Base-by-base conservation (phyloP, 1,284 basidiomycete genomes). In the Salmacisia buchloeana region DNA sequence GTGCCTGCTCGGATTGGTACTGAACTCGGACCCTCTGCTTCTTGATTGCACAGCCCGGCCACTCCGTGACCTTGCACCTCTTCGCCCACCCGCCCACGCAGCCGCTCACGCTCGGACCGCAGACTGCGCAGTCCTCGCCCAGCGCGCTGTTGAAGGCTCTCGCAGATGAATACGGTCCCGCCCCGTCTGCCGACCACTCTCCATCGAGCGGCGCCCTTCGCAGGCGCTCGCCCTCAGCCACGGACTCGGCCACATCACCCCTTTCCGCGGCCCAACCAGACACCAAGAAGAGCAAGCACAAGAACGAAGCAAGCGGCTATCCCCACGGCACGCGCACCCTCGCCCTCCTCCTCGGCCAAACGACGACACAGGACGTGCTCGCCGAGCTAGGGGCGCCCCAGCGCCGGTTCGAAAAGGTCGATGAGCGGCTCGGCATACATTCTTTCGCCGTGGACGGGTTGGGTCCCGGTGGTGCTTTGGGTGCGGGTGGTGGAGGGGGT, bases 361-460 rank as follows among this genome's bases (percentile, higher is more conserved):
- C 67, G 2, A 71, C 69, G 2, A 65, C 69, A 13, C 69, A 71
- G 35, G 69, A 71, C 41, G 69, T 67, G 3, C 33, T 69, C 15
- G 69, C 63, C 56, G 65, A 69, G 5, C 57, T 71, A 0, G 69
- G 69, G 13, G 56, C 62, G 18, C 69, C 69, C 2, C 69, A 71
- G 43, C 65, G 67, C 34, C 59, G 69, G 33, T 71, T 69, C 34
- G 67, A 71, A 61, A 71, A 71, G 38, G 69, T 69, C 33, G 69
- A 69, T 56, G 69, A 69, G 27, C 38, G 69, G 6, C 63, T 71
- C 65, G 60, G 69, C 21, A 71, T 71, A 36, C 69, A 71, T 39
- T 43, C 41, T 21, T 43, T 43, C 23, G 41, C 41, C 23, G 41
- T 21, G 7, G 7, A 7, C 15, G 35, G 9, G 7, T 38, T 15